Evolutionary conservation across 176 grass and related monocot genomes (phyloP).

Genomic region (Oryza glaberrima): DNA sequence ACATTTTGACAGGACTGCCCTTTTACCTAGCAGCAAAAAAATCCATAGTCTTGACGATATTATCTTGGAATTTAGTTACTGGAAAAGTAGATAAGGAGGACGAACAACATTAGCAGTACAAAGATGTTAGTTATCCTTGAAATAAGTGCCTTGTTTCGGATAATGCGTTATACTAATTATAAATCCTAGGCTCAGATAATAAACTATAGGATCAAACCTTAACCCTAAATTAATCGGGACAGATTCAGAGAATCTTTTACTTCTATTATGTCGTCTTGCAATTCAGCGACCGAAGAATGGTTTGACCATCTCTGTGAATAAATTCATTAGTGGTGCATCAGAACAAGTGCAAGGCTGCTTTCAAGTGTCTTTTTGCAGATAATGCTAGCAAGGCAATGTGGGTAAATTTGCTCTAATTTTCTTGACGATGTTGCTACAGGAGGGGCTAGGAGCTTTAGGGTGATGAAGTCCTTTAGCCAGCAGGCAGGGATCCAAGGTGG

Average conservation of each 20-base stretch:
- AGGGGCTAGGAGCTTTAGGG: constrained; percentile 80
- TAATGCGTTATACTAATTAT: constrained; percentile 30
- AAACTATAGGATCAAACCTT: constrained; percentile 36
- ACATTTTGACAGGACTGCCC: background rate
- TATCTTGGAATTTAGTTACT: constrained; percentile 31
- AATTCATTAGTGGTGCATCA: background rate
- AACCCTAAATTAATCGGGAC: constrained; percentile 37
- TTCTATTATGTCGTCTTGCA: constrained; percentile 53
- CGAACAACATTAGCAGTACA: constrained; percentile 26
- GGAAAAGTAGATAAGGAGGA: constrained; percentile 21
- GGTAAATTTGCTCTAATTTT: constrained; percentile 12
- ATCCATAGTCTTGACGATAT: constrained; percentile 7
- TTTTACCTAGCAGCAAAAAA: background rate
- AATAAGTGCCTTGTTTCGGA: constrained; percentile 30
- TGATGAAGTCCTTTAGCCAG: constrained; percentile 87
- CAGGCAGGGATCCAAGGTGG: constrained; percentile 77
- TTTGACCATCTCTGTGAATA: constrained; percentile 29
- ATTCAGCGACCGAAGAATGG: constrained; percentile 19
- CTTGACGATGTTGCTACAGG: constrained; percentile 45
- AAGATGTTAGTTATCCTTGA: constrained; percentile 59
- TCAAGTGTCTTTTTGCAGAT: constrained; percentile 39
- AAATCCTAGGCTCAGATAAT: background rate
- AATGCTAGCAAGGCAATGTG: constrained; percentile 38
- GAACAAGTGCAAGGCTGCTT: constrained; percentile 22
- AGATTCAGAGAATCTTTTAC: constrained; percentile 57